Evolutionary conservation across 805 yeast species (phyloP).

Genomic region (Metschnikowia colocasiae): DNA sequence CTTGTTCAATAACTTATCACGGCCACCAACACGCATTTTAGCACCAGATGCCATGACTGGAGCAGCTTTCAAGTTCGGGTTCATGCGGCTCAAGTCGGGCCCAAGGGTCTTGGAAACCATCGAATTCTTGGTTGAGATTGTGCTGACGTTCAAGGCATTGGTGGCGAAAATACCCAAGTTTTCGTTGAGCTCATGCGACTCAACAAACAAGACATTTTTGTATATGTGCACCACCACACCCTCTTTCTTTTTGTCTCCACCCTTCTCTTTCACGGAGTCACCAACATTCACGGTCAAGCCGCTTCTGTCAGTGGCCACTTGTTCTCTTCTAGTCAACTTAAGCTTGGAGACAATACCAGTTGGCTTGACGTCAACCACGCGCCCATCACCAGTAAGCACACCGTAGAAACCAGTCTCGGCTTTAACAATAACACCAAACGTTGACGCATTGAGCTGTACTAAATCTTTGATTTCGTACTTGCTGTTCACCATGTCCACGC

Average conservation of each 20-base stretch:
- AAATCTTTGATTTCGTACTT: constrained; percentile 84
- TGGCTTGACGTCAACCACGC: constrained; percentile 66
- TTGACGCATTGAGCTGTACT: constrained; percentile 79
- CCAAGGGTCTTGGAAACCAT: constrained; percentile 50
- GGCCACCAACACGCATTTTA: constrained; percentile 56
- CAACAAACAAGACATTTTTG: constrained; percentile 73
- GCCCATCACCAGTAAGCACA: constrained; percentile 78
- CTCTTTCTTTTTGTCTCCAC: constrained; percentile 76
- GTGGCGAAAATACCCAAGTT: constrained; percentile 90
- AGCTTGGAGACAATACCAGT: constrained; percentile 79
- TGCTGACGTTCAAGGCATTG: constrained; percentile 68
- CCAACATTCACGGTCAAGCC: constrained; percentile 87
- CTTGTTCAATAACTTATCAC: constrained; percentile 78
- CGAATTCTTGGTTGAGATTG: constrained; percentile 81
- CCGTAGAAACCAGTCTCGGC: constrained; percentile 86
- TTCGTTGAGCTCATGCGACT: constrained; percentile 74
- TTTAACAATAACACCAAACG: constrained; percentile 84
- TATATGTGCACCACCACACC: constrained; percentile 86
- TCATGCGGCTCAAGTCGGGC: constrained; percentile 79
- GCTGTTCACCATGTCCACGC: constrained; percentile 60
- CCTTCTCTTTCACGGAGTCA: constrained; percentile 81
- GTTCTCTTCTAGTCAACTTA: constrained; percentile 58
- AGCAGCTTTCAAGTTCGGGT: constrained; percentile 63
- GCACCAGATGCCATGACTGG: constrained; percentile 44
- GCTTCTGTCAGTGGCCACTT: constrained; percentile 78